Evolutionary conservation across 345 rosid species (phyloP).

Genomic region (Firmiana major): DNA sequence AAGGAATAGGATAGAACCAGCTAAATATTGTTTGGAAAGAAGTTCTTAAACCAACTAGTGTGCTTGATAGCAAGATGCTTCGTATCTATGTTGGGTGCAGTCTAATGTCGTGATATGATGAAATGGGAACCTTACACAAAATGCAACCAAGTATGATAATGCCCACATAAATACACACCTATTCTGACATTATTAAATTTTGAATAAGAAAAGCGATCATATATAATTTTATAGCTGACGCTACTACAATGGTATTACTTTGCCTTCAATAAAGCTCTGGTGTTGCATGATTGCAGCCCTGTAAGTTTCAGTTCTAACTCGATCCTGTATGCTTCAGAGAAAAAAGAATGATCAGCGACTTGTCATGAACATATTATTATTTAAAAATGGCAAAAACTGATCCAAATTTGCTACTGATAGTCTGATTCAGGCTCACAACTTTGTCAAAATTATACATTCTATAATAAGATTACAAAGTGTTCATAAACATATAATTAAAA

Average conservation of each 20-base stretch:
- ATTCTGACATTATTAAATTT: not conserved
- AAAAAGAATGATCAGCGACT: slow-evolving; percentile 17
- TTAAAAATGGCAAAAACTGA: not conserved
- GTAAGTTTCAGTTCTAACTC: slow-evolving; percentile 76
- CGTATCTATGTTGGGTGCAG: not conserved
- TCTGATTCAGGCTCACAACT: not conserved
- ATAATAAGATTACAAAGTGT: not conserved
- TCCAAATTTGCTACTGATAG: not conserved
- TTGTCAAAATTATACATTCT: not conserved
- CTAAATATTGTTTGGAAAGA: not conserved
- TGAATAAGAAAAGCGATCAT: not conserved
- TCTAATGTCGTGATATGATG: not conserved
- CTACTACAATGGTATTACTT: slow-evolving; percentile 49
- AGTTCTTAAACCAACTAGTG: not conserved
- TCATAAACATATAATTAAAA: not conserved
- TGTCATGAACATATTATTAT: not conserved
- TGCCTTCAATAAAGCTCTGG: slow-evolving; percentile 78
- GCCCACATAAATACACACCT: not conserved
- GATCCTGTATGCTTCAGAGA: slow-evolving; percentile 51
- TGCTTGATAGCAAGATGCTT: not conserved
- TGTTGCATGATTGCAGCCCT: slow-evolving; percentile 81
- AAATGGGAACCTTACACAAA: not conserved
- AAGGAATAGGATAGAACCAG: slow-evolving; percentile 18
- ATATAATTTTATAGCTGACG: slow-evolving; percentile 5
- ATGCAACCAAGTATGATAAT: not conserved